Conservation (phyloP, 1,284 basidiomycete species). For the Ganoderma boninense region DNA sequence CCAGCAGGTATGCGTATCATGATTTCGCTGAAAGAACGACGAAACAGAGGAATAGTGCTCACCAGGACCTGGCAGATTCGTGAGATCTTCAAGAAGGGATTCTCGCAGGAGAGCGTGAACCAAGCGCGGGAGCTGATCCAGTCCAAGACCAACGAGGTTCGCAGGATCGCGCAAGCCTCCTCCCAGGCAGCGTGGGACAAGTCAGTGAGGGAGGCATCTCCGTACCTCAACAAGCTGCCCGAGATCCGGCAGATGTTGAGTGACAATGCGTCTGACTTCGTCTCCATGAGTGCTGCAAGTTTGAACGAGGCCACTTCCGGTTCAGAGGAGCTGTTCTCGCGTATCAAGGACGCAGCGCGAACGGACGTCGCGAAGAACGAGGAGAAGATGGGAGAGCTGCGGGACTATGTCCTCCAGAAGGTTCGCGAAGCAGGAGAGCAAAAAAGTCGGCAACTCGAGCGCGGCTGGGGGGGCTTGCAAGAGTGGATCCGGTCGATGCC, state of each 20-base stretch:
- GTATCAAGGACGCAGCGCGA: slow-evolving; percentile 39
- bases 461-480: slow-evolving; percentile 30
- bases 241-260: slow-evolving; percentile 40
- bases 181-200: slow-evolving; percentile 42
- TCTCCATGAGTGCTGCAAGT: slow-evolving; percentile 31
- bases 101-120: slow-evolving; percentile 39
- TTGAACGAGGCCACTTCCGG: slow-evolving; percentile 28
- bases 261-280: slow-evolving; percentile 37
- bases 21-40: background rate
- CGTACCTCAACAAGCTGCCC: slow-evolving; percentile 43
- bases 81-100: slow-evolving; percentile 40
- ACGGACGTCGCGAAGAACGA: slow-evolving; percentile 38
- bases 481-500: slow-evolving; percentile 30
- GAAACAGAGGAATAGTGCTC: no score
- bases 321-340: slow-evolving; percentile 40
- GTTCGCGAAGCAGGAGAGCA: slow-evolving; percentile 38
- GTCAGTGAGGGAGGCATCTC: slow-evolving; percentile 39
- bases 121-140: slow-evolving; percentile 39
- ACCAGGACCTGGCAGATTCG: slow-evolving; percentile 30
- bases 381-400: slow-evolving; percentile 43
- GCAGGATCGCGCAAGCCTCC: slow-evolving; percentile 37
- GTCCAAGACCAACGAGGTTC: slow-evolving; percentile 40
- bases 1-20: slow-evolving; percentile 37
- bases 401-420: slow-evolving; percentile 40
- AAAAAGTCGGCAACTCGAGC: slow-evolving; percentile 23